Percentiles rank a stretch among this genome's conserved stretches.
Evolutionary conservation across 2,329 filamentous ascomycete genomes (phyloP).

Genomic region (Penicillium sp.): DNA sequence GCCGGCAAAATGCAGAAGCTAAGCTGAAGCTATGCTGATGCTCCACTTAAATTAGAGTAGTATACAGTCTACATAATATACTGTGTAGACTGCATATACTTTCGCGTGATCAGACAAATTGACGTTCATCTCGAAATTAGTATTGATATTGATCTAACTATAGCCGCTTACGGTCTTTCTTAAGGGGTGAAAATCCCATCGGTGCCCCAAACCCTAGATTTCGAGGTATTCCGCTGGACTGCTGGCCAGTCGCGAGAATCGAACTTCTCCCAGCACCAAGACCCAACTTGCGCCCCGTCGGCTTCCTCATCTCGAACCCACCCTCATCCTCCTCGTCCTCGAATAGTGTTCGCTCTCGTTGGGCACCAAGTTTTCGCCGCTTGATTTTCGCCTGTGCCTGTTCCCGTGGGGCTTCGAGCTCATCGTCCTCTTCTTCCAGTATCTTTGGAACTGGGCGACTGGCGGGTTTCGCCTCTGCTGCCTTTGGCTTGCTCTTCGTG

Average conservation of each 20-base stretch:
- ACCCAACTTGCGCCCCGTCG: conserved; percentile 31
- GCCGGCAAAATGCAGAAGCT: conserved; percentile 17
- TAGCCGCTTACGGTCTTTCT: conserved; percentile 64
- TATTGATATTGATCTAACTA: too few relatives aligned
- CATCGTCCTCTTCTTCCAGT: conserved; percentile 22
- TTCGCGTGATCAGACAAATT: too few relatives aligned
- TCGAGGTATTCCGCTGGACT: conserved; percentile 12
- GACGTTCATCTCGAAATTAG: too few relatives aligned
- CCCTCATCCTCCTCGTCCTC: conserved; percentile 65
- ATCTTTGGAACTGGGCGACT: conserved; percentile 7
- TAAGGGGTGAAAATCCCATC: conserved; percentile 69
- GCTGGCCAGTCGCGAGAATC: conserved; percentile 18
- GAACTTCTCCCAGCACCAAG: conserved; percentile 26
- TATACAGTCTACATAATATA: too few relatives aligned
- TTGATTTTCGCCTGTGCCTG: conserved; percentile 58
- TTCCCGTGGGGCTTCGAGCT: conserved; percentile 24
- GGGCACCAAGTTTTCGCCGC: conserved; percentile 71
- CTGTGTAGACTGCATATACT: too few relatives aligned
- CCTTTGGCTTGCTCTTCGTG: conserved; percentile 7
- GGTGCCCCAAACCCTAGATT: conserved; percentile 51
- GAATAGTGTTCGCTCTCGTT: conserved; percentile 69
- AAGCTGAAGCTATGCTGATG: too few relatives aligned
- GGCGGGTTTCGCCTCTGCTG: conserved; percentile 5
- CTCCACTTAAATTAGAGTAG: too few relatives aligned
- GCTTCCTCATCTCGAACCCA: conserved; percentile 26